Evolutionary conservation across 257 asterid species (phyloP).

Genomic region (Primulina eburnea): DNA sequence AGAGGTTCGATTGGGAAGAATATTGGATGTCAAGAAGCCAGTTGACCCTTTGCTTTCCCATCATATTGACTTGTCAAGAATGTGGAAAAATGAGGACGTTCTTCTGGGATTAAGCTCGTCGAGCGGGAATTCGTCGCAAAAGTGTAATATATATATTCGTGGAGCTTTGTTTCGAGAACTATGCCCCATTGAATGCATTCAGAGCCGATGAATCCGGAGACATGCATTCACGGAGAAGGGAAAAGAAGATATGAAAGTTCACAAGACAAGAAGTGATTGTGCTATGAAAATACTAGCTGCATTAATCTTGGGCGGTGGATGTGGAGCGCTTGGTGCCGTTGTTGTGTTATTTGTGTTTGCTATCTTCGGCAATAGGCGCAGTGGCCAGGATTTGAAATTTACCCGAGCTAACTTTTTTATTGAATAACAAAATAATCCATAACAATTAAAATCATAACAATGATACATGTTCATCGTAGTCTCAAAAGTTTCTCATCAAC

Average conservation of each 20-base stretch:
- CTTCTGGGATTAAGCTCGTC: slow-evolving; percentile 70
- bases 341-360: slow-evolving; percentile 56
- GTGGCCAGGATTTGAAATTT: too few species aligned
- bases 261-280: slow-evolving; percentile 51
- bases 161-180: slow-evolving; percentile 53
- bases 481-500: too few species aligned
- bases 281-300: slow-evolving; percentile 54
- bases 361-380: slow-evolving; percentile 31
- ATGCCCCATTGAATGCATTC: slow-evolving; percentile 81
- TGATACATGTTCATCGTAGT: too few species aligned
- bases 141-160: slow-evolving; percentile 50
- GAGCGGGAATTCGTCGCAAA: slow-evolving; percentile 53
- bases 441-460: too few species aligned
- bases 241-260: slow-evolving; percentile 28
- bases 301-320: slow-evolving; percentile 58
- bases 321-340: slow-evolving; percentile 77
- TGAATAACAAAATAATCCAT: too few species aligned
- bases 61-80: slow-evolving; percentile 50
- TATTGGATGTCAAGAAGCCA: slow-evolving; percentile 46
- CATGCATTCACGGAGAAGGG: slow-evolving; percentile 29
- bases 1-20: slow-evolving; percentile 58
- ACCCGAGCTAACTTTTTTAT: too few species aligned
- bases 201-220: slow-evolving; percentile 69
- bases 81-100: slow-evolving; percentile 56
- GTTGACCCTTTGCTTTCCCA: slow-evolving; percentile 50